Conservation (phyloP, 208 protist species). For the Leishmania aethiopica region DNA sequence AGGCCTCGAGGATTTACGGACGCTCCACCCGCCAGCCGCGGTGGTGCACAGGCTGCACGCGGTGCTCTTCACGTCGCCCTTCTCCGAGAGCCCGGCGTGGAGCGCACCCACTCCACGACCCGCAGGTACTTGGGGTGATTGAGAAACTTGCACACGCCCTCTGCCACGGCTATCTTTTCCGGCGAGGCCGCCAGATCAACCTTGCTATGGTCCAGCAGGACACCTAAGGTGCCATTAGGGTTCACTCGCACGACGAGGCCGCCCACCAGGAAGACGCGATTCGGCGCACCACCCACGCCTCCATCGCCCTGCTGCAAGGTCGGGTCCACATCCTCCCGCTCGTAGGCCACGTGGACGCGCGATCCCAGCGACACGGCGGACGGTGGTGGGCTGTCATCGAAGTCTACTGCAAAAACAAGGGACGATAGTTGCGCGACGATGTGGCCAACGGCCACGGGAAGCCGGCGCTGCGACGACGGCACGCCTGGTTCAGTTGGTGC, state of each 20-base stretch:
- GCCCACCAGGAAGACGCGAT: slow-evolving; percentile 47
- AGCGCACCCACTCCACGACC: slow-evolving; percentile 79
- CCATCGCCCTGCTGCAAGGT: background rate
- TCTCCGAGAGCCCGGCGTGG: slow-evolving; percentile 56
- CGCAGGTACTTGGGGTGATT: slow-evolving; percentile 48
- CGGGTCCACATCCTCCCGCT: slow-evolving; percentile 25
- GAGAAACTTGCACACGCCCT: slow-evolving; percentile 62
- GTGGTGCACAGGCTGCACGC: slow-evolving; percentile 82
- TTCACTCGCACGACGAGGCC: slow-evolving; percentile 79
- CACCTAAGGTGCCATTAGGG: slow-evolving; percentile 76
- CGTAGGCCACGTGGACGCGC: slow-evolving; percentile 57
- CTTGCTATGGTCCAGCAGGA: slow-evolving; percentile 82
- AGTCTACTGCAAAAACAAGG: slow-evolving; percentile 71
- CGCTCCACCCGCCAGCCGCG: slow-evolving; percentile 83
- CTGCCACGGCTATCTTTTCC: slow-evolving; percentile 65
- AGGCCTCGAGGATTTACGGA: slow-evolving; percentile 78
- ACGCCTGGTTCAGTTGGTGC: slow-evolving; percentile 17
- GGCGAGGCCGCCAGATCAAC: slow-evolving; percentile 81
- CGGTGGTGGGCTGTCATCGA: slow-evolving; percentile 21
- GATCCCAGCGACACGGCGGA: slow-evolving; percentile 45
- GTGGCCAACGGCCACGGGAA: slow-evolving; percentile 62
- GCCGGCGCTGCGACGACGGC: slow-evolving; percentile 27
- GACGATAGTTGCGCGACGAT: slow-evolving; percentile 77
- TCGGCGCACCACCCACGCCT: background rate
- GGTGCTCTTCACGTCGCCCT: slow-evolving; percentile 56